Evolutionary conservation across 2,329 filamentous ascomycete species (phyloP), one percentile per base, ranked within the genome.

Genomic region (Magnaporthiopsis incrustans): DNA sequence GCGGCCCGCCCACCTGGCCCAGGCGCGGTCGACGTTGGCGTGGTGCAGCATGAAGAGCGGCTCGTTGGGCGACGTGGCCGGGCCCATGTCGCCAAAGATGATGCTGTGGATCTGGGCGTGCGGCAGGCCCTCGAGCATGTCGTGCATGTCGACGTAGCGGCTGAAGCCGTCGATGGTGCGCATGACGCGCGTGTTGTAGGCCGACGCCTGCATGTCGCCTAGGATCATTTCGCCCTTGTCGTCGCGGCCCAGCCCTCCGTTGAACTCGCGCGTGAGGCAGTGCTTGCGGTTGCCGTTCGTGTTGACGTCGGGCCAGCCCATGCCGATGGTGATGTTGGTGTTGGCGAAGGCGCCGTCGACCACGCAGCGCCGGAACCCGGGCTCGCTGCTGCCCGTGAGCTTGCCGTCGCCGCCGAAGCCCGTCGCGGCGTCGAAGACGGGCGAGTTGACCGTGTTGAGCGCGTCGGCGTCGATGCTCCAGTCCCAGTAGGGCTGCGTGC

Each of bases 1-100:
- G 26, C n/a, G 22, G 11, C 30, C 79, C 71, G 81, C 79, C 79
- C 79, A 82, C 67, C 81, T 77, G 70, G 77, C 81, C 70, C 78
- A 80, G 60, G 78, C 72, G 15, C 79, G 73, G 66, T 82, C 79
- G 63, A 82, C 76, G 67, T 78, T 74, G 0, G 71, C 77, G 64
- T 81, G 79, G 66, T 82, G 79, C 11, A 79, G 68, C 65, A 74
- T 81, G 70, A 81, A 81, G 1, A 70, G 77, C 2, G 79, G 79
- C 65, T 81, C 79, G 5, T 76, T 73, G 0, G 79, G 75, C 12
- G 77, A 78, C 59, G 77, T 74, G 66, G 76, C 76, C 66, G 78
- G 73, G 66, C 81, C 80, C 59, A 76, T 73, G 67, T 81, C 79
- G 57, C 80, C 81, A 15, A 76, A 78, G 18, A 77, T 74, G 22